phyloP scores from a whole-genome alignment of 176 grass and related monocot species.

The Oryza brachyantha region DNA sequence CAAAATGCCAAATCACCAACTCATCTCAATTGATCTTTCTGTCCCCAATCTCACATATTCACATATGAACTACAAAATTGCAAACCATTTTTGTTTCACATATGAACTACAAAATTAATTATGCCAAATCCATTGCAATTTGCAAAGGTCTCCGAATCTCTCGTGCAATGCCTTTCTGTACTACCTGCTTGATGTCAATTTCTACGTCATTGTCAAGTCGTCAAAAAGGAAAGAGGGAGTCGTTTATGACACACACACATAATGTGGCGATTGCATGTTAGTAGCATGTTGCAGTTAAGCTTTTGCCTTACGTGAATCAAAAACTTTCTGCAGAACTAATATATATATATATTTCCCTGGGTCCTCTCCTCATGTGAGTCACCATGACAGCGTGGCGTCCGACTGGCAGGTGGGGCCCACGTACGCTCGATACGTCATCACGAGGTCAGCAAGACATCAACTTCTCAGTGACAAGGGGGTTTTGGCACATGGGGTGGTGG shows the following conservation, averaged over 20 bases:
- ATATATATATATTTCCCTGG: too few relatives aligned
- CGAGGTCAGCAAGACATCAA: conserved; percentile 25
- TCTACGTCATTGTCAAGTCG: background rate
- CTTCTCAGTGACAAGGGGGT: background rate
- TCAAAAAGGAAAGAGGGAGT: background rate
- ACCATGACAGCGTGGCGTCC: background rate
- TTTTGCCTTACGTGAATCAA: background rate
- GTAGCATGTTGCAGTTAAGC: background rate
- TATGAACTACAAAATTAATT: background rate
- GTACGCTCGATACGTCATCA: background rate
- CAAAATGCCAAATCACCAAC: background rate
- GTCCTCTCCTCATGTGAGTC: background rate
- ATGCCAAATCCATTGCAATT: background rate
- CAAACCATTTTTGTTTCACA: too few relatives aligned
- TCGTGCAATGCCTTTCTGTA: background rate
- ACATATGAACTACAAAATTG: background rate
- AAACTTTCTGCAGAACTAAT: background rate
- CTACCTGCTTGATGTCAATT: background rate
- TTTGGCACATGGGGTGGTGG: background rate
- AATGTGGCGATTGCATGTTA: background rate
- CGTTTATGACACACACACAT: background rate
- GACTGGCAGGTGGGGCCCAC: background rate
- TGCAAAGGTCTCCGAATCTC: background rate
- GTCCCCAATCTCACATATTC: background rate
- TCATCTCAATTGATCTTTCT: background rate